Evolutionary conservation across 306 rosid genomes (phyloP), one percentile per base, ranked within the genome.

Genomic region (Dryas octopetala): DNA sequence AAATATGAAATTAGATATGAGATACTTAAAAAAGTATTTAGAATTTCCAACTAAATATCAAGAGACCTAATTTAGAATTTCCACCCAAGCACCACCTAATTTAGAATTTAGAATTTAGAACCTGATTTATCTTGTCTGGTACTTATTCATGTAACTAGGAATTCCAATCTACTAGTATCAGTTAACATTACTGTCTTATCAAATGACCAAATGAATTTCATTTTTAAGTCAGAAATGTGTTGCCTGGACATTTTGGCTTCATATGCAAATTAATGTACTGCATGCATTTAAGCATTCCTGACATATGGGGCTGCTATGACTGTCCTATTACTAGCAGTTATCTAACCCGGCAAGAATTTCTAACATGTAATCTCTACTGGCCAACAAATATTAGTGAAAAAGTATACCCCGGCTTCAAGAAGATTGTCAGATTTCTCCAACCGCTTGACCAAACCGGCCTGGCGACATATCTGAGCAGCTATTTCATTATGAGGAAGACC

Each of bases 401-500:
- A 74, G 66, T 32, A 65, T 82, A 96, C 99, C 99, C 48, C 49
- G 46, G 77, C 49, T 0, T 90, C 98, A 59, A 96, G 93, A 85
- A 96, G 97, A 83, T 88, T 89, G 11, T 89, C 91, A 66, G 97
- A 58, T 82, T 89, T 89, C 96, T 96, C 98, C 82, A 96, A 71
- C 77, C 99, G 91, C 90, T 92, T 96, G 76, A 96, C 99, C 86
- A 96, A 81, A 70, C 99, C 99, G 84, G 99, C 99, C 80, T 96
- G 99, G 73, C 99, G 99, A 83, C 99, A 96, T 67, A 96, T 96
- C 83, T 96, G 99, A 47, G 99, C 99, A 80, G 99, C 99, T 19
- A 96, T 96, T 87, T 96, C 99, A 74, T 92, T 96, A 77, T 96
- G 99, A 70, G 99, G 98, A 70, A 96, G 99, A 89, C 99, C 99